Conservation (phyloP, 352 stramenopile genomes). For the Pythium aquatile region DNA sequence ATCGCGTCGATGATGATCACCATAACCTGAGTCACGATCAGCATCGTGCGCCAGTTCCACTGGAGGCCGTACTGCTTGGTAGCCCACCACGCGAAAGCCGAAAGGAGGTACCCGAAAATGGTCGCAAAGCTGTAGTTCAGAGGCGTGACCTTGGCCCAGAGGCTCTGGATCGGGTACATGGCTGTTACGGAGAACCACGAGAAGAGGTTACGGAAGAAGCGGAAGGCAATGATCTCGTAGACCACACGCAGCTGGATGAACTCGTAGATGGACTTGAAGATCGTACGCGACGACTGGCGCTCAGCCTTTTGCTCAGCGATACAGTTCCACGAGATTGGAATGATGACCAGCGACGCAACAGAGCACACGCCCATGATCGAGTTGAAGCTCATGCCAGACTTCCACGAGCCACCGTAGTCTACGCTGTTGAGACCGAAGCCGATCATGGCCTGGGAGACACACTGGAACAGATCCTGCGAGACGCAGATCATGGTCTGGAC, state of each 20-base stretch:
- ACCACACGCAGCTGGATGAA: slow-evolving; percentile 29
- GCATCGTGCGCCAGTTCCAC: slow-evolving; percentile 31
- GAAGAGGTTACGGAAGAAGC: slow-evolving; percentile 32
- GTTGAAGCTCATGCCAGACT: slow-evolving; percentile 17
- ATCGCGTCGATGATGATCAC: slow-evolving; percentile 29
- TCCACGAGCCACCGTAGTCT: slow-evolving; percentile 29
- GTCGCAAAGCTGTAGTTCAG: slow-evolving; percentile 29
- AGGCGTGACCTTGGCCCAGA: slow-evolving; percentile 31
- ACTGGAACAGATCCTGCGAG: slow-evolving; percentile 20
- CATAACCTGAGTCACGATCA: slow-evolving; percentile 19
- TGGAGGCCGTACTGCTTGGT: slow-evolving; percentile 21
- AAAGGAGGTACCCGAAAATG: slow-evolving; percentile 20
- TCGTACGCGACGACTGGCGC: slow-evolving; percentile 13
- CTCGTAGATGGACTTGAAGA: slow-evolving; percentile 15
- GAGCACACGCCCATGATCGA: slow-evolving; percentile 20
- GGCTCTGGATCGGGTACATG: slow-evolving; percentile 24
- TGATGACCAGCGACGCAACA: slow-evolving; percentile 9
- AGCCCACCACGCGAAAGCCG: slow-evolving; percentile 5
- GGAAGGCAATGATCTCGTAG: slow-evolving; percentile 31
- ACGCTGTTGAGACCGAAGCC: slow-evolving; percentile 35
- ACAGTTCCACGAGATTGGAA: slow-evolving; percentile 17
- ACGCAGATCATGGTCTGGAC: slow-evolving; percentile 34
- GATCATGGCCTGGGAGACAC: slow-evolving; percentile 20
- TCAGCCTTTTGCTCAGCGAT: slow-evolving; percentile 20
- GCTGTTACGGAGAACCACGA: slow-evolving; percentile 25